phyloP scores from a whole-genome alignment of 2,329 filamentous ascomycete genomes.

The Botrytis hyacinthi region DNA sequence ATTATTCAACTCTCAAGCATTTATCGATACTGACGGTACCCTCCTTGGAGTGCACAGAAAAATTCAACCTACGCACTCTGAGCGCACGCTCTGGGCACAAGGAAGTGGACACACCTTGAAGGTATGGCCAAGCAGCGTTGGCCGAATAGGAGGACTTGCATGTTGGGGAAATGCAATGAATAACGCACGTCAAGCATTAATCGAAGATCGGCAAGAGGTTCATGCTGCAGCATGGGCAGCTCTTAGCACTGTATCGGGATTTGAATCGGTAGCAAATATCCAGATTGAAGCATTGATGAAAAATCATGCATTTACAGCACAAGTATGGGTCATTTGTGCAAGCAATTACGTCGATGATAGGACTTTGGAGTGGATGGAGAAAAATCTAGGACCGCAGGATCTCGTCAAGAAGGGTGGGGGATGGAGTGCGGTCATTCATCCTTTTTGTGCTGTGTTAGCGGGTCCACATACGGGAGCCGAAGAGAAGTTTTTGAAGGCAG shows the following conservation, averaged over 20 bases:
- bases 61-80: neutral
- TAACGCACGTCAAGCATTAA: constrained; percentile 1
- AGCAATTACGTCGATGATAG: constrained; percentile 45
- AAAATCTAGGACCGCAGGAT: constrained; percentile 6
- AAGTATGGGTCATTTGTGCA: constrained; percentile 46
- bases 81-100: constrained; percentile 2
- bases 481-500: constrained; percentile 9
- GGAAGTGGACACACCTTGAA: constrained; percentile 1
- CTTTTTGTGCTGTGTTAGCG: constrained; percentile 9
- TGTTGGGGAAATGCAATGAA: constrained; percentile 11
- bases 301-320: constrained; percentile 45
- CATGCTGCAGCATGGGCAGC: constrained; percentile 1
- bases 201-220: constrained; percentile 4
- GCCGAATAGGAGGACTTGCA: neutral
- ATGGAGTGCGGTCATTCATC: constrained; percentile 6
- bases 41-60: constrained; percentile 4
- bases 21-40: neutral
- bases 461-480: constrained; percentile 11
- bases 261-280: neutral
- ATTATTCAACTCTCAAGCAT: constrained; percentile 3
- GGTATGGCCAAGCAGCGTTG: neutral
- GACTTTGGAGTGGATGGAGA: constrained; percentile 39
- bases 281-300: constrained; percentile 48
- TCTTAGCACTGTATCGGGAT: neutral
- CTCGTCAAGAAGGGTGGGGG: constrained; percentile 6